A percentile compares a stretch with the other conserved stretches of the same genome.
Evolutionary conservation across 257 asterid species (phyloP).

Genomic region (Gynochthodes officinalis): DNA sequence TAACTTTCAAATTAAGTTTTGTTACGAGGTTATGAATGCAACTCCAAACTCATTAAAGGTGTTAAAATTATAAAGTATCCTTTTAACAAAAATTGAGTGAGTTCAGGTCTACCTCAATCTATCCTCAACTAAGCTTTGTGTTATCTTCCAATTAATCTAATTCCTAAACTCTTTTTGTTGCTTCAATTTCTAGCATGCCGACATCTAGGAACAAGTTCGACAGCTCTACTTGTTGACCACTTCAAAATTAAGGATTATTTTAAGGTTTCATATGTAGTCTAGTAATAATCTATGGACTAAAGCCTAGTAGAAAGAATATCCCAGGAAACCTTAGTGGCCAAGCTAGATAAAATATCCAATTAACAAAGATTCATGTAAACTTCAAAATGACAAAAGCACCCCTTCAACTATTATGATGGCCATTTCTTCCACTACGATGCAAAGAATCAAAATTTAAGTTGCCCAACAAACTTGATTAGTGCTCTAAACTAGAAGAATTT

Average conservation of each 20-base stretch:
- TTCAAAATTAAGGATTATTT: background rate
- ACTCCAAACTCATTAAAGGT: too few species aligned
- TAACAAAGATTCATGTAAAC: constrained; percentile 4
- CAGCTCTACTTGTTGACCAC: background rate
- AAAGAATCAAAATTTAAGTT: constrained; percentile 27
- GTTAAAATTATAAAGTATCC: background rate
- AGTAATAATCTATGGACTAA: background rate
- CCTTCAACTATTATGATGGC: constrained; percentile 8
- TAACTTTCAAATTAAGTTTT: too few species aligned
- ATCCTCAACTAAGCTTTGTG: background rate
- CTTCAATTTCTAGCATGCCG: background rate
- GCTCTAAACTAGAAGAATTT: background rate
- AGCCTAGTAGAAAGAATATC: constrained; percentile 10
- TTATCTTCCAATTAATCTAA: background rate
- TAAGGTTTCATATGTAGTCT: background rate
- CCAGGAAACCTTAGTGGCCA: constrained; percentile 24
- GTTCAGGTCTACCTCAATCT: too few species aligned
- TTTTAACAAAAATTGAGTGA: background rate
- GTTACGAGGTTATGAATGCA: too few species aligned
- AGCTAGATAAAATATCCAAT: constrained; percentile 23
- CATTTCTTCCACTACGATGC: constrained; percentile 28
- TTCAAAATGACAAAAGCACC: constrained; percentile 7
- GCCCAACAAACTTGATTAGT: background rate
- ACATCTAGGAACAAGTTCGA: background rate
- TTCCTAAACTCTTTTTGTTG: background rate